Conservation (phyloP, 805 yeast genomes). For the Yarrowia sp. region DNA sequence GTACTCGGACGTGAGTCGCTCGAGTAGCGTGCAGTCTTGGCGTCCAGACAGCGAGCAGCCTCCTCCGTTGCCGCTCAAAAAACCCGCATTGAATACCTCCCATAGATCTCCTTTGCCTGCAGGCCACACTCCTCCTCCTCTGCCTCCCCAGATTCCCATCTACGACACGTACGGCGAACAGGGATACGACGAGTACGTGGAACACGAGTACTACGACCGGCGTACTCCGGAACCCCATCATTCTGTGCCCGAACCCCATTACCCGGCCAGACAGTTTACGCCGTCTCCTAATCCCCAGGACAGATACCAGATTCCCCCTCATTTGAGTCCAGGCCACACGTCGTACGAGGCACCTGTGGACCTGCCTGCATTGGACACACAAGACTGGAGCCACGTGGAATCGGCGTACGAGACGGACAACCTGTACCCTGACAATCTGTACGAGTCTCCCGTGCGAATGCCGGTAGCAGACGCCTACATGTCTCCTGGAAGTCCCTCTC, state of each 20-base stretch:
- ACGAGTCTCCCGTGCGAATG: constrained; percentile 10
- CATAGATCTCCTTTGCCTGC: not conserved
- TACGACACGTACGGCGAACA: constrained; percentile 3
- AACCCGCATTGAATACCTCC: constrained; percentile 15
- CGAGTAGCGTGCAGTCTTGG: constrained; percentile 6
- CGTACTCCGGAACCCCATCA: not conserved
- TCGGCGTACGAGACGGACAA: constrained; percentile 7
- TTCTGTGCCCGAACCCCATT: not conserved
- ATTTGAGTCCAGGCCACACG: not conserved
- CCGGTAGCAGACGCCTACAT: constrained; percentile 7
- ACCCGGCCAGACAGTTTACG: not conserved
- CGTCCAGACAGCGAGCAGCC: constrained; percentile 10
- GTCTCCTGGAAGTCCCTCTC: not conserved
- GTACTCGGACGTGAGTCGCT: not conserved
- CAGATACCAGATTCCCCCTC: not conserved
- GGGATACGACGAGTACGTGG: constrained; percentile 5
- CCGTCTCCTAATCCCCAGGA: not conserved
- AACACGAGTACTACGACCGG: not conserved
- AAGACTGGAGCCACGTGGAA: constrained; percentile 13
- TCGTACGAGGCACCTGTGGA: not conserved
- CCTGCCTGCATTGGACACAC: not conserved
- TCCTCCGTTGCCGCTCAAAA: constrained; percentile 7
- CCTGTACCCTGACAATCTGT: not conserved
- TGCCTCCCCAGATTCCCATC: not conserved
- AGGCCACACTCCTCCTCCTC: not conserved